A percentile compares a stretch with the other conserved stretches of the same genome.
phyloP scores from a whole-genome alignment of 2,329 filamentous ascomycete genomes.

The Aspergillus puulaauensis region DNA sequence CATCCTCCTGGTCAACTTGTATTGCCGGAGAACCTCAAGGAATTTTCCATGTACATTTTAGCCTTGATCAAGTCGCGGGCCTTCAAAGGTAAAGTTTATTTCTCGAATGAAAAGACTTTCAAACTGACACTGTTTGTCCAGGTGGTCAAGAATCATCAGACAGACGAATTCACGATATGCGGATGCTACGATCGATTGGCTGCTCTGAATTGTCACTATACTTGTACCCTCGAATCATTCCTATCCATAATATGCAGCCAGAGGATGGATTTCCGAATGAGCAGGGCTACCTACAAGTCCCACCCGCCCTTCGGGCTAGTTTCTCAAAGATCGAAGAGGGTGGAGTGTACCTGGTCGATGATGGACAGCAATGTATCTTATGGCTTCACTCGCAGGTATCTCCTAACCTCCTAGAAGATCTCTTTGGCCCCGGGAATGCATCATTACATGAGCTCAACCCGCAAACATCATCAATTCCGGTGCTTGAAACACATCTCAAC shows the following conservation, averaged over 20 bases:
- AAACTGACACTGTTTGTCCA: slow-evolving; percentile 22
- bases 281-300: slow-evolving; percentile 83
- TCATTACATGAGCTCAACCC: slow-evolving; percentile 76
- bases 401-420: slow-evolving; percentile 83
- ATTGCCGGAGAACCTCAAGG: slow-evolving; percentile 91
- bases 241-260: slow-evolving; percentile 83
- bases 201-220: slow-evolving; percentile 83
- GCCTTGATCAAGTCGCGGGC: slow-evolving; percentile 85
- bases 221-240: slow-evolving; percentile 90
- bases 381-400: slow-evolving; percentile 94
- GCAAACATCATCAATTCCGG: slow-evolving; percentile 74
- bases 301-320: slow-evolving; percentile 74
- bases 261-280: slow-evolving; percentile 93
- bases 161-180: slow-evolving; percentile 84
- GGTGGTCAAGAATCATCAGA: slow-evolving; percentile 88
- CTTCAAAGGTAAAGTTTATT: slow-evolving; percentile 65
- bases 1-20: slow-evolving; percentile 92
- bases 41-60: slow-evolving; percentile 95
- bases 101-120: not conserved
- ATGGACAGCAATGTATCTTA: slow-evolving; percentile 85
- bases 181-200: slow-evolving; percentile 86
- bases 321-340: slow-evolving; percentile 89
- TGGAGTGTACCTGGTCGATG: slow-evolving; percentile 91
- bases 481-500: slow-evolving; percentile 88
- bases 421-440: slow-evolving; percentile 76